A percentile compares a stretch with the other conserved stretches of the same genome.
phyloP scores from a whole-genome alignment of 2,329 filamentous ascomycete species.

The Talaromyces atroroseus region DNA sequence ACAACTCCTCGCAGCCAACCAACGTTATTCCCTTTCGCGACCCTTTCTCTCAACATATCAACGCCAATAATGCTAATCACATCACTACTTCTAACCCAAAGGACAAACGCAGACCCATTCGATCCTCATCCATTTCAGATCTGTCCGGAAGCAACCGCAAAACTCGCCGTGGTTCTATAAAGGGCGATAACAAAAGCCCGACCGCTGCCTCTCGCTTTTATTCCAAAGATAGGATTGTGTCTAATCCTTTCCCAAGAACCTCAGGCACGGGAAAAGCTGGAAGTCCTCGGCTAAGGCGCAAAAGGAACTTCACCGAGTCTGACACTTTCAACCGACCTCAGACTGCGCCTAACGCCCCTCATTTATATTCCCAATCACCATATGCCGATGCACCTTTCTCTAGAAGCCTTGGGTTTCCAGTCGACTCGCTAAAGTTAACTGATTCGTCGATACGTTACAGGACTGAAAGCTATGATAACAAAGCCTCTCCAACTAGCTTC shows the following conservation, averaged over 20 bases:
- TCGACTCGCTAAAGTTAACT: not conserved
- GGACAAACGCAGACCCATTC: conserved; percentile 28
- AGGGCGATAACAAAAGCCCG: conserved; percentile 29
- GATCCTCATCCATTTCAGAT: conserved; percentile 48
- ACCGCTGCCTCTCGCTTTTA: conserved; percentile 14
- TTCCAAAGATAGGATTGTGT: conserved; percentile 16
- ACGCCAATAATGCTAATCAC: not conserved
- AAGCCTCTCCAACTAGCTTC: conserved; percentile 1
- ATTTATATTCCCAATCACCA: conserved; percentile 1
- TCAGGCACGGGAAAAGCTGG: conserved; percentile 22
- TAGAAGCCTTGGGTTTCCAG: not conserved
- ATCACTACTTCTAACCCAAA: conserved; percentile 2
- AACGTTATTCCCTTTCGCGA: conserved; percentile 22
- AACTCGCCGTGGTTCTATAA: conserved; percentile 33
- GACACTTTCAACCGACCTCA: conserved; percentile 32
- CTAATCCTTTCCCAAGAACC: conserved; percentile 23
- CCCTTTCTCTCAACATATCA: conserved; percentile 19
- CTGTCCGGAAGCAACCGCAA: conserved; percentile 33
- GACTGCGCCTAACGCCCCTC: conserved; percentile 25
- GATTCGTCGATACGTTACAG: conserved; percentile 2
- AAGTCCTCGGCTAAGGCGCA: conserved; percentile 22
- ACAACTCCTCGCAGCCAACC: not conserved
- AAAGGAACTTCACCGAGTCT: conserved; percentile 39
- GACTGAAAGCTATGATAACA: not conserved
- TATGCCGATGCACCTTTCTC: not conserved